These are phyloP conservation scores for Lunasporangiospora selenospora DNA, from an alignment of 192 early-diverging fungal genomes.

Conservation along the genomic window DNA sequence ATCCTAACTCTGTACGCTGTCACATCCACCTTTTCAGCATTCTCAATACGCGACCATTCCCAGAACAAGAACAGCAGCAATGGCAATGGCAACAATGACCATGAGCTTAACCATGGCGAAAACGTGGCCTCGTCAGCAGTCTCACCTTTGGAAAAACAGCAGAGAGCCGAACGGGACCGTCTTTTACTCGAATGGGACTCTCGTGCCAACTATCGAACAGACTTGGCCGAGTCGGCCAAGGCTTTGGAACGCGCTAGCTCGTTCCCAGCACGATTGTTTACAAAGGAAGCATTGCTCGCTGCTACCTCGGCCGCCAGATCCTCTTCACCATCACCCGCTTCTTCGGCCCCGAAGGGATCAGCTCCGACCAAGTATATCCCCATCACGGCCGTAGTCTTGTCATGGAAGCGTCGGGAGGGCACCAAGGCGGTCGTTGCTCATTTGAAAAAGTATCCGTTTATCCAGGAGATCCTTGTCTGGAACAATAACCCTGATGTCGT, in stretches of 20 bases:
- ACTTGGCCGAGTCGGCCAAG: constrained; percentile 25
- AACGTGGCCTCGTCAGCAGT: not conserved
- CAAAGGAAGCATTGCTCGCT: too few species aligned
- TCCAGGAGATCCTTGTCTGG: constrained; percentile 58
- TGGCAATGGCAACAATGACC: constrained; percentile 1
- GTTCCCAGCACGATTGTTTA: constrained; percentile 25
- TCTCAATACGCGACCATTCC: not conserved
- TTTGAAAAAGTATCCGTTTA: constrained; percentile 54
- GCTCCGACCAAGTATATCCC: constrained; percentile 48
- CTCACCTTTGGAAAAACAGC: constrained; percentile 14
- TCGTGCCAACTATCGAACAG: constrained; percentile 36
- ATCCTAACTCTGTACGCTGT: constrained; percentile 23
- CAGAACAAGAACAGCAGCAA: not conserved
- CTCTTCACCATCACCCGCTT: not conserved
- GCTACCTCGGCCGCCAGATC: not conserved
- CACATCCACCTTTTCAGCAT: not conserved
- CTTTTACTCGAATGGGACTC: constrained; percentile 42
- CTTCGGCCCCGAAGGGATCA: too few species aligned
- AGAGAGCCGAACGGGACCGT: constrained; percentile 18
- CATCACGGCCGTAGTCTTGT: constrained; percentile 55
- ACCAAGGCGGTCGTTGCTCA: constrained; percentile 50
- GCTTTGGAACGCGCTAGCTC: constrained; percentile 25
- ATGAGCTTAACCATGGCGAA: too few species aligned
- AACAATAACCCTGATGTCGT: constrained; percentile 48
- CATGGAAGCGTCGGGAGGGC: constrained; percentile 50